Evolutionary conservation across 2,329 filamentous ascomycete genomes (phyloP).

Genomic region (Myriangium duriaei): DNA sequence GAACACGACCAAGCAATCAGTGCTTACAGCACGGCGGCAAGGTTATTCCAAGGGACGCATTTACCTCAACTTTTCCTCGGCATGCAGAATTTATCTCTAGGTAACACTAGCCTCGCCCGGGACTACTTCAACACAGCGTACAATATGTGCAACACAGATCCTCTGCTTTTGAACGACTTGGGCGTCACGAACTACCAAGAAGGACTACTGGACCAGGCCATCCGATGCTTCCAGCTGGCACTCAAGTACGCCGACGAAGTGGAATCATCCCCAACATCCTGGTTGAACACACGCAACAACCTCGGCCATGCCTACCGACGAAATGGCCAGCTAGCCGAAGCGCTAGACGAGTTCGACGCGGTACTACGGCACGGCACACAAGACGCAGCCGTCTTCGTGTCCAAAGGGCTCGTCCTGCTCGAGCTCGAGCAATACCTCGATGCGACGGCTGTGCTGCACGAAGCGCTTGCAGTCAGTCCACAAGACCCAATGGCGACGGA

Average conservation of each 20-base stretch:
- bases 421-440: slow-evolving; percentile 64
- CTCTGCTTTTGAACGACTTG: slow-evolving; percentile 86
- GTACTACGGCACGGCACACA: slow-evolving; percentile 69
- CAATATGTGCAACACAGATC: slow-evolving; percentile 69
- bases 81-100: slow-evolving; percentile 95
- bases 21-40: slow-evolving; percentile 87
- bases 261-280: slow-evolving; percentile 64
- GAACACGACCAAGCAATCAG: slow-evolving; percentile 98
- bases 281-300: slow-evolving; percentile 75
- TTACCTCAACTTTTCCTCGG: slow-evolving; percentile 90
- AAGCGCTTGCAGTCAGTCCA: slow-evolving; percentile 65
- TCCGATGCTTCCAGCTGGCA: slow-evolving; percentile 64
- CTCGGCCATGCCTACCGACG: slow-evolving; percentile 78
- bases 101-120: slow-evolving; percentile 85
- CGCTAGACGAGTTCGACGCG: slow-evolving; percentile 72
- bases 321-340: slow-evolving; percentile 53
- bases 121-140: slow-evolving; percentile 91
- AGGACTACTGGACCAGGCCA: slow-evolving; percentile 61
- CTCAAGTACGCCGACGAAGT: slow-evolving; percentile 68
- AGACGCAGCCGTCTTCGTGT: slow-evolving; percentile 63
- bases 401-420: slow-evolving; percentile 73
- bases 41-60: slow-evolving; percentile 93
- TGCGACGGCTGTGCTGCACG: slow-evolving; percentile 70
- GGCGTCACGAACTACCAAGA: slow-evolving; percentile 95
- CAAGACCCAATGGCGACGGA: slow-evolving; percentile 76